Evolutionary conservation across 192 early-diverging fungal species (phyloP), one percentile per base, ranked within the genome.

Genomic region (Entomortierella beljakovae): DNA sequence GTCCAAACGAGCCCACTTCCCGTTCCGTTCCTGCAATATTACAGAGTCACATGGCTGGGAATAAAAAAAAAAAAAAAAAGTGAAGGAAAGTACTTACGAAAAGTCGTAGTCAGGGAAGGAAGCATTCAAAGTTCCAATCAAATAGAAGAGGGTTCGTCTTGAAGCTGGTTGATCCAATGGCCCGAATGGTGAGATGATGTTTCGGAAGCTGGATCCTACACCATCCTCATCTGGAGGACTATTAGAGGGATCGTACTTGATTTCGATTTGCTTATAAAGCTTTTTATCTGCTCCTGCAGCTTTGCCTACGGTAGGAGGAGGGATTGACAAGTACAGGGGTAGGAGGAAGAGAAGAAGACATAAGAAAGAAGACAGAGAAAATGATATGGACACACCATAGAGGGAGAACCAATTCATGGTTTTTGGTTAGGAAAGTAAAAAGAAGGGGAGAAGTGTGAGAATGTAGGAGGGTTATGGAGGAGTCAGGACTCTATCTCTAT

Each of bases 51-150:
- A 62, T 57, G 61, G 56, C 15, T 58, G 42, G 43, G 48, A 42
- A 16, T 51, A 43, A n/a, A 55, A 20, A 61, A 40, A 29, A 40
- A 56, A 22, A 61, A 23, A 10, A 61, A 8, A 15, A 5, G 23
- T 15, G 31, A 25, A 7, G 18, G 26, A 18, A 29, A 22, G 22
- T 16, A 82, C 80, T 48, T 84, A 92, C 92, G 92, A 96, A 86
- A 97, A 99, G 80, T 98, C 98, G 77, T 98, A 96, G 80, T 99
- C 97, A 13, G 98, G 97, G 64, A 94, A 99, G 10, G 94, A 93
- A 3, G 95, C 92, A 79, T 99, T 99, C 38, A 99, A 84, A 6
- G 98, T 99, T 16, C 93, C 94, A 22, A 99, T 91, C 31, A 99
- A 86, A 65, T 97, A 97, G 76, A 98, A 98, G 38, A 98, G 85